These are phyloP conservation scores for Gardenia jasminoides DNA, from an alignment of 257 asterid genomes.

Conservation along the genomic window DNA sequence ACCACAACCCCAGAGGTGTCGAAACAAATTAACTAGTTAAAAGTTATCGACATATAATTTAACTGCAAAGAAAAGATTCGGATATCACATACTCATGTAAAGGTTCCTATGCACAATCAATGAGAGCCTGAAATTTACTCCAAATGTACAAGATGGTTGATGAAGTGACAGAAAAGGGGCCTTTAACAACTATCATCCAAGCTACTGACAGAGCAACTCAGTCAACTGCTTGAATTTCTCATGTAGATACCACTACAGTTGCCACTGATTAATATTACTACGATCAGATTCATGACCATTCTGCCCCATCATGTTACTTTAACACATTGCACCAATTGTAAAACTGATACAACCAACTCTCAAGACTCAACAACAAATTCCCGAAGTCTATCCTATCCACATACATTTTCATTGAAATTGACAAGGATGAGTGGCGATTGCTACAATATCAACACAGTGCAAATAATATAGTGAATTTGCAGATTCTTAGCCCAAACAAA, in stretches of 20 bases:
- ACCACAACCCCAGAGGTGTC: not conserved
- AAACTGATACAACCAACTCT: not conserved
- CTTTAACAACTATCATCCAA: not conserved
- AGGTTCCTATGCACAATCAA: not conserved
- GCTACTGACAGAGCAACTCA: not conserved
- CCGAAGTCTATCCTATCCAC: not conserved
- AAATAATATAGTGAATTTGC: not conserved
- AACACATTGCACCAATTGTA: not conserved
- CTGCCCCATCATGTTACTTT: not conserved
- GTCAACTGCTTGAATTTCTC: not conserved
- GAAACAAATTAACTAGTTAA: not conserved
- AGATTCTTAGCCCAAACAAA: not conserved
- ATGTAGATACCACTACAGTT: not conserved
- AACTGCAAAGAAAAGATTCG: not conserved
- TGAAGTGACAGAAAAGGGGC: not conserved
- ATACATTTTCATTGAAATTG: not conserved
- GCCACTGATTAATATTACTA: not conserved
- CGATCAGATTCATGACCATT: not conserved
- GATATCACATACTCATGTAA: not conserved
- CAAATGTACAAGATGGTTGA: not conserved
- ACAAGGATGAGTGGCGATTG: not conserved
- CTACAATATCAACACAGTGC: not conserved
- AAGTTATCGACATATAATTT: not conserved
- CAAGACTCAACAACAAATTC: not conserved
- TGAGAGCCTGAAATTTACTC: not conserved